Percentiles rank a stretch among this genome's conserved stretches.
Conservation (phyloP, 2,329 filamentous ascomycete genomes). For the Phoma sp. region DNA sequence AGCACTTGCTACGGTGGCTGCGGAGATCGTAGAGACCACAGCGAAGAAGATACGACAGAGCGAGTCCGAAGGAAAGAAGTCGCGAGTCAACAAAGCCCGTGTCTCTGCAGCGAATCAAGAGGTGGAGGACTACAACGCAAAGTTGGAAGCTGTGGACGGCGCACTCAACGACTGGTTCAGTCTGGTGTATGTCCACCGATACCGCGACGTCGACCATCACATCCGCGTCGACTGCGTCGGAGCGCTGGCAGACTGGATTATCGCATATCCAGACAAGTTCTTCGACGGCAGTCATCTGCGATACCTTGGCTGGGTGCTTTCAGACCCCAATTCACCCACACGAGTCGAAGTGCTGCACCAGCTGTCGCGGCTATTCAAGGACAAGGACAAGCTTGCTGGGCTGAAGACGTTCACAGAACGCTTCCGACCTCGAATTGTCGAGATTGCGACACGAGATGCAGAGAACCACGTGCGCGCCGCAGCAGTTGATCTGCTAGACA, state of each 20-base stretch:
- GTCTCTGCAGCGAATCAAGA: slow-evolving; percentile 76
- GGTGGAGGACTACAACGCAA: slow-evolving; percentile 73
- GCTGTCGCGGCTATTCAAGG: slow-evolving; percentile 78
- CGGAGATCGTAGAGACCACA: slow-evolving; percentile 73
- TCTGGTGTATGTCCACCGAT: slow-evolving; percentile 92
- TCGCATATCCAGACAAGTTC: slow-evolving; percentile 82
- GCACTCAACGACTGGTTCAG: slow-evolving; percentile 88
- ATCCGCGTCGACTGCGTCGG: slow-evolving; percentile 89
- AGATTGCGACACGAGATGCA: slow-evolving; percentile 88
- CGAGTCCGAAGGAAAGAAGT: slow-evolving; percentile 77
- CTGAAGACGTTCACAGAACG: slow-evolving; percentile 92
- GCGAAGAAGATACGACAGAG: slow-evolving; percentile 80
- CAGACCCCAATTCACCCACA: slow-evolving; percentile 76
- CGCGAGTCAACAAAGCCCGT: slow-evolving; percentile 78
- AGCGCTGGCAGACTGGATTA: slow-evolving; percentile 88
- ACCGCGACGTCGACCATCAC: slow-evolving; percentile 89
- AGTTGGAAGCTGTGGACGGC: slow-evolving; percentile 72
- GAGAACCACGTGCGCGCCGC: slow-evolving; percentile 81
- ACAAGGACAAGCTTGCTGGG: slow-evolving; percentile 76
- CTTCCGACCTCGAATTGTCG: slow-evolving; percentile 84
- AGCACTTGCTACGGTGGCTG: slow-evolving; percentile 76
- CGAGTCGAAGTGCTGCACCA: slow-evolving; percentile 88
- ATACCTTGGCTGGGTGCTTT: slow-evolving; percentile 95
- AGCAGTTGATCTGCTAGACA: slow-evolving; percentile 81
- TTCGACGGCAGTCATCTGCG: slow-evolving; percentile 89